Evolutionary conservation across 441 rosid species (phyloP).

Genomic region (Populus tomentosa): DNA sequence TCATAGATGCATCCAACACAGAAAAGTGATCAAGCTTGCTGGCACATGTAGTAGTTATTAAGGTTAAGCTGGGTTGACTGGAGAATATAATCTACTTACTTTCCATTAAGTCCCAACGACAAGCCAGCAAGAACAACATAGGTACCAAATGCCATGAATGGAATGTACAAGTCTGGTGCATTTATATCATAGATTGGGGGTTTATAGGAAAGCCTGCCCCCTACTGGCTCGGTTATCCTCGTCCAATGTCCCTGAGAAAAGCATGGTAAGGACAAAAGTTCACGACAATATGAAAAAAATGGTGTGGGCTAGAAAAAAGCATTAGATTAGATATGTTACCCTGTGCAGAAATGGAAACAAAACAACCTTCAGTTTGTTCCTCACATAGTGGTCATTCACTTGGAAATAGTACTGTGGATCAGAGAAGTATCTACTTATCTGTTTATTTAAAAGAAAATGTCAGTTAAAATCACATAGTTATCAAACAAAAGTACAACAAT

Average conservation of each 20-base stretch:
- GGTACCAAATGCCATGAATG: constrained; percentile 91
- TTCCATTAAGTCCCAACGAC: constrained; percentile 73
- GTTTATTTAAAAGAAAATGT: constrained; percentile 23
- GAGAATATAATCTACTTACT: constrained; percentile 43
- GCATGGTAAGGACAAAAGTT: constrained; percentile 15
- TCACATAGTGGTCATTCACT: constrained; percentile 11
- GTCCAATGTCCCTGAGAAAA: constrained; percentile 84
- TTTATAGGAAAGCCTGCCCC: constrained; percentile 91
- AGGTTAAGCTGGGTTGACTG: background rate
- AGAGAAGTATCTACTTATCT: too few relatives aligned
- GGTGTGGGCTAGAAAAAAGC: background rate
- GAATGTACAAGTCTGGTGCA: constrained; percentile 95
- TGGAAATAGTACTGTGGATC: too few relatives aligned
- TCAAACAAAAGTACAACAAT: background rate
- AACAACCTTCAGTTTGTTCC: constrained; percentile 91
- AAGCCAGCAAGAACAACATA: constrained; percentile 92
- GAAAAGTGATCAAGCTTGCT: background rate
- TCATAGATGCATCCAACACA: background rate
- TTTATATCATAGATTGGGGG: constrained; percentile 87
- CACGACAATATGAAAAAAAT: background rate
- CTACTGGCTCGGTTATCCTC: constrained; percentile 88
- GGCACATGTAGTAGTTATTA: background rate
- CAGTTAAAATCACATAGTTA: constrained; percentile 5
- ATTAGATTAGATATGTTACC: constrained; percentile 35
- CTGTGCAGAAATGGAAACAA: constrained; percentile 84